Evolutionary conservation across 768 basidiomycete genomes (phyloP), one percentile per base, ranked within the genome.

Genomic region (Gymnopilus junonius): DNA sequence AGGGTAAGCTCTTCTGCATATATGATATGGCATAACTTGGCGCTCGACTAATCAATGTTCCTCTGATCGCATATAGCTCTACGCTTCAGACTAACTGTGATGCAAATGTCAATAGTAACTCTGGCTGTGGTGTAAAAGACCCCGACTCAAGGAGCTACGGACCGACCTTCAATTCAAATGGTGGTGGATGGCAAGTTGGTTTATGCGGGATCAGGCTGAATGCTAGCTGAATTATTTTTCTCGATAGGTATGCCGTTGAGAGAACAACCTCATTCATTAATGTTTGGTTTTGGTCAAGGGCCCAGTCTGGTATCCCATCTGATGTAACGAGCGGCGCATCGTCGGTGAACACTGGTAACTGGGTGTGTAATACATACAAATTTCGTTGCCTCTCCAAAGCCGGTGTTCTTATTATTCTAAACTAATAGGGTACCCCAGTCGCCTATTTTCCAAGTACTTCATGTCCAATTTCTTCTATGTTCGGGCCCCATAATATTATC

Each of bases 281-380:
- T 64, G 78, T 91, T 50, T 92, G 87, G 85, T 92, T 90, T 76
- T 92, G 88, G 88, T 78, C 87, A 0, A 80, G 87, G 43, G 75
- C 73, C 51, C 81, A 73, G 39, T 73, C 79, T 14, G 68, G 67
- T 35, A 76, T 85, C 25, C 87, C 87, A 1, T 65, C 72, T 8
- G 87, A 84, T 65, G 79, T 87, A 14, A 73, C 63, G 29, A 71
- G 71, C 17, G 85, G 84, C 3, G 76, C 73, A 0, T 69, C 69
- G 15, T 67, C 68, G 2, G 77, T 87, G 20, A 75, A 86, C 70
- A 85, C 87, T 3, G 76, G 72, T 42, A 75, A 70, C 54, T 91
- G 88, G 88, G 87, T 85, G 64, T 7, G 79, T 46, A 6, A 15
- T 11, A 25, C 7, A 17, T 34, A 21, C n/a, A n/a, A n/a, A n/a